These are phyloP conservation scores for Liquidambar formosana DNA, from an alignment of 164 flowering plant genomes.

Conservation along the genomic window DNA sequence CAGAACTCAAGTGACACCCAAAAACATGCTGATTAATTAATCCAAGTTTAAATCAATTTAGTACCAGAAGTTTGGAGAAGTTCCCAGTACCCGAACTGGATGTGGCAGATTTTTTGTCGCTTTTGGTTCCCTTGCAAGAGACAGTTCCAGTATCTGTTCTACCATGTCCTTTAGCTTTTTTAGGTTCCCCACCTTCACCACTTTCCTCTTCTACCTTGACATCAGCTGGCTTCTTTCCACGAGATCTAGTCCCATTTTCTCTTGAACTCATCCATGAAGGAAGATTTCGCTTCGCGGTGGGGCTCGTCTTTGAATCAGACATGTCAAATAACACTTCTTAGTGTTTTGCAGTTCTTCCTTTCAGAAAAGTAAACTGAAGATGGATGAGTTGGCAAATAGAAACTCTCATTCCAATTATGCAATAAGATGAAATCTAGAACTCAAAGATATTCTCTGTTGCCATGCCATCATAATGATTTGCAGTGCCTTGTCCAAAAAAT, in stretches of 20 bases:
- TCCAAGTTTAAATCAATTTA: background rate
- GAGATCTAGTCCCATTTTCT: slow-evolving; percentile 20
- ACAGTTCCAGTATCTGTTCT: background rate
- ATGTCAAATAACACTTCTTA: slow-evolving; percentile 14
- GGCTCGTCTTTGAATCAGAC: slow-evolving; percentile 32
- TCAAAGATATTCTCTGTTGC: too few relatives aligned
- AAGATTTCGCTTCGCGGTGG: slow-evolving; percentile 43
- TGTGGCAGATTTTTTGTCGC: slow-evolving; percentile 9
- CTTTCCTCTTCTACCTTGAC: slow-evolving; percentile 12
- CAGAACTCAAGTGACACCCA: background rate
- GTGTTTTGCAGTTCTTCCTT: too few relatives aligned
- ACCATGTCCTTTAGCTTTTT: slow-evolving; percentile 12
- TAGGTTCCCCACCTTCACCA: slow-evolving; percentile 1
- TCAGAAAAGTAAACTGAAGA: too few relatives aligned
- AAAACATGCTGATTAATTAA: background rate
- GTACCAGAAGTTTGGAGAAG: slow-evolving; percentile 73
- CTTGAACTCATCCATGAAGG: slow-evolving; percentile 81
- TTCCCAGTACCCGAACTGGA: slow-evolving; percentile 14
- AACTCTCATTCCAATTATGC: too few relatives aligned
- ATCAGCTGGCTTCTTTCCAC: slow-evolving; percentile 31
- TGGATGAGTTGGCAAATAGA: too few relatives aligned
- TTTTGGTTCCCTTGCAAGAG: slow-evolving; percentile 5
- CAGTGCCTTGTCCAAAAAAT: too few relatives aligned
- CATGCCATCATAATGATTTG: too few relatives aligned
- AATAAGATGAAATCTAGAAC: too few relatives aligned